phyloP scores from a whole-genome alignment of 495 filamentous ascomycete species.

The Tetracladium marchalianum region DNA sequence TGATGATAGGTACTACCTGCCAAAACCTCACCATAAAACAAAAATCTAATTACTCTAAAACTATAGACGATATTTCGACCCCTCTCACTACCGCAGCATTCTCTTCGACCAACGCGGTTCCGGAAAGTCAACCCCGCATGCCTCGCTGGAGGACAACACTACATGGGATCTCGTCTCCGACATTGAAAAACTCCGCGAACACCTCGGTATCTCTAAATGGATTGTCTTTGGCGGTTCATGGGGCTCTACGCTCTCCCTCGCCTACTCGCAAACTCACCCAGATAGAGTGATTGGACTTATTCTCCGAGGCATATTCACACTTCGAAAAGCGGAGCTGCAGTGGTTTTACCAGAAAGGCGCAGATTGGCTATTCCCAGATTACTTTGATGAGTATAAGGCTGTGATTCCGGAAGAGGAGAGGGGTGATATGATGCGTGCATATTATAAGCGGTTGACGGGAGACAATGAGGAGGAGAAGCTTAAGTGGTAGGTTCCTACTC shows the following conservation, averaged over 20 bases:
- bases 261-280: slow-evolving; percentile 32
- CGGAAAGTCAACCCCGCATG: slow-evolving; percentile 29
- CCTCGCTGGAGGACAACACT: slow-evolving; percentile 33
- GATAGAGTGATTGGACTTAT: slow-evolving; percentile 25
- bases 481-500: slow-evolving; percentile 8
- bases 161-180: slow-evolving; percentile 32
- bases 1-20: slow-evolving; percentile 16
- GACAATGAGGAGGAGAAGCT: slow-evolving; percentile 19
- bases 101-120: slow-evolving; percentile 39
- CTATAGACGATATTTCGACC: slow-evolving; percentile 30
- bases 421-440: slow-evolving; percentile 20
- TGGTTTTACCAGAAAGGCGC: slow-evolving; percentile 21
- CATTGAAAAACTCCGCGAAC: slow-evolving; percentile 30
- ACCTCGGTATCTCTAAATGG: slow-evolving; percentile 34
- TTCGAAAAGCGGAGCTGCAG: slow-evolving; percentile 22
- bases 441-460: slow-evolving; percentile 26
- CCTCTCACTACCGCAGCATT: slow-evolving; percentile 31
- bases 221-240: slow-evolving; percentile 41
- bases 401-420: slow-evolving; percentile 27
- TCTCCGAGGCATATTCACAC: slow-evolving; percentile 32
- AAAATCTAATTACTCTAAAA: background rate
- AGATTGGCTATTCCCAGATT: slow-evolving; percentile 30
- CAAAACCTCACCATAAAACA: background rate
- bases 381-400: slow-evolving; percentile 26
- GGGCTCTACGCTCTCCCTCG: slow-evolving; percentile 33